phyloP scores from a whole-genome alignment of 176 grass and related monocot genomes.

The Otatea glauca region DNA sequence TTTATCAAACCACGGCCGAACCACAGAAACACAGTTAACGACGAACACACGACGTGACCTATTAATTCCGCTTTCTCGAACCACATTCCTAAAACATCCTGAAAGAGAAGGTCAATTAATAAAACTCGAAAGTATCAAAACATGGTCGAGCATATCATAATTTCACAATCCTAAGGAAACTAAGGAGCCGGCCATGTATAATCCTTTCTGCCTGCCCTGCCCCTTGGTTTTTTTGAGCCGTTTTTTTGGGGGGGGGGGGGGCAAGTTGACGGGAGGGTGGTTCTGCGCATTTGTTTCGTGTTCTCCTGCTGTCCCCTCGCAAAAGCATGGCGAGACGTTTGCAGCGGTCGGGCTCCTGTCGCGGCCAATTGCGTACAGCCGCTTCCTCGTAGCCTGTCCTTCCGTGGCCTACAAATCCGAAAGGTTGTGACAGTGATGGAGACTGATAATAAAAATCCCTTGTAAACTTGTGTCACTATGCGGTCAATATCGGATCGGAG shows the following conservation, averaged over 20 bases:
- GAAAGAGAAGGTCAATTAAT: not conserved
- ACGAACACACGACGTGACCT: not conserved
- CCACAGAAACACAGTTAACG: not conserved
- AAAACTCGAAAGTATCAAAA: not conserved
- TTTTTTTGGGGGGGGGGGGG: not conserved
- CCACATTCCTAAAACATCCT: no score
- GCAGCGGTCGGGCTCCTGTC: conserved; percentile 45
- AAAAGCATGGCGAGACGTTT: conserved; percentile 42
- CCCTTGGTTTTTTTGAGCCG: not conserved
- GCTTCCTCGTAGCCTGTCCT: conserved; percentile 30
- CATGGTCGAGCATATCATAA: not conserved
- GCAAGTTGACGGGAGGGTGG: conserved; percentile 9
- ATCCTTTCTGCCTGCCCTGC: not conserved
- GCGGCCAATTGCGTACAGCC: conserved; percentile 37
- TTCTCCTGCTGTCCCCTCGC: conserved; percentile 39
- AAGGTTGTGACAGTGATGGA: no score
- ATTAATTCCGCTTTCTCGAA: not conserved
- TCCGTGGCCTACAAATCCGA: no score
- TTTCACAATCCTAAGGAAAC: no score
- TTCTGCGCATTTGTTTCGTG: conserved; percentile 26
- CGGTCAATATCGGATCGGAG: no score
- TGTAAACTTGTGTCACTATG: no score
- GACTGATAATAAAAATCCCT: no score
- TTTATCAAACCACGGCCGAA: not conserved
- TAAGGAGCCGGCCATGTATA: no score